These are phyloP conservation scores for Pseudoneurospora amorphoporcata DNA, from an alignment of 495 filamentous ascomycete genomes.

Conservation along the genomic window DNA sequence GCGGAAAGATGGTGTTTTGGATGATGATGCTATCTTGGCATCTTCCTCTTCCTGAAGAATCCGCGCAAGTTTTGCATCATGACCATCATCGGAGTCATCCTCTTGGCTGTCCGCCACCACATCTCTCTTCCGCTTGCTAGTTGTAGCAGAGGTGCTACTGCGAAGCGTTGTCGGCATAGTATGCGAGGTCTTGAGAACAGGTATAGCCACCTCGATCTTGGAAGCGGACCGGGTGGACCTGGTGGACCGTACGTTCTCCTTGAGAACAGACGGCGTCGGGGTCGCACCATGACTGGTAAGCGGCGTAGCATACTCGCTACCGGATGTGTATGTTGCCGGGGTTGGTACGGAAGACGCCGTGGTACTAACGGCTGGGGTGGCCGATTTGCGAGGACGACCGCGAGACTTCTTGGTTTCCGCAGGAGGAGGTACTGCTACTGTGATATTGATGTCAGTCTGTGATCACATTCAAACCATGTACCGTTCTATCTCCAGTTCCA, in stretches of 20 bases:
- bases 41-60: constrained; percentile 57
- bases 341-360: constrained; percentile 29
- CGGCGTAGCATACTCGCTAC: constrained; percentile 60
- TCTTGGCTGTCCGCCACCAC: constrained; percentile 26
- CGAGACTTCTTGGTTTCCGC: constrained; percentile 2
- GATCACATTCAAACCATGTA: neutral
- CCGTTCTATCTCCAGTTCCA: neutral
- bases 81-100: constrained; percentile 23
- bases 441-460: neutral
- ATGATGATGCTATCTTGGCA: constrained; percentile 1
- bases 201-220: constrained; percentile 19
- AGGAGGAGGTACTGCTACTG: neutral
- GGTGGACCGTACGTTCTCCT: constrained; percentile 6
- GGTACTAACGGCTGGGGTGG: neutral
- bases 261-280: constrained; percentile 28
- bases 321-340: constrained; percentile 29
- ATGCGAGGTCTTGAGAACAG: constrained; percentile 1
- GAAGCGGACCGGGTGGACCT: neutral
- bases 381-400: constrained; percentile 6
- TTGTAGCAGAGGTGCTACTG: constrained; percentile 18
- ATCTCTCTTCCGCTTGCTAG: constrained; percentile 20
- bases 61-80: constrained; percentile 48
- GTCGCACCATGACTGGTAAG: constrained; percentile 62
- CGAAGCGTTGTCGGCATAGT: constrained; percentile 8
- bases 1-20: neutral